These are phyloP conservation scores for Aspergillus egyptiacus DNA, from an alignment of 495 filamentous ascomycete species.

Conservation along the genomic window DNA sequence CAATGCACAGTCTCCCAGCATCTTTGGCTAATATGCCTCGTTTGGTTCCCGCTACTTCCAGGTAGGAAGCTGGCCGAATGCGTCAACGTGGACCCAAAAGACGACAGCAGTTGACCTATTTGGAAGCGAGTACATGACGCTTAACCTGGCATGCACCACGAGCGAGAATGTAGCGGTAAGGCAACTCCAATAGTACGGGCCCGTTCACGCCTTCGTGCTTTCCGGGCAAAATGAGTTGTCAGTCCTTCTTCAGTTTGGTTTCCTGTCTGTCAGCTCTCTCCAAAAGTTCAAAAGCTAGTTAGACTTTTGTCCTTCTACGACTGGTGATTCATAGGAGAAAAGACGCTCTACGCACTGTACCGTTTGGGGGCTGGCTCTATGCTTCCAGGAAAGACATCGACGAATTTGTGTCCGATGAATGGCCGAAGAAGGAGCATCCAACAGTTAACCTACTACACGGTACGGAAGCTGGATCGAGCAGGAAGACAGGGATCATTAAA, in stretches of 20 bases:
- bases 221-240: no score
- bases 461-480: background rate
- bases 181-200: background rate
- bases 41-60: background rate
- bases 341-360: no score
- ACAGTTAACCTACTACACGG: background rate
- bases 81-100: conserved; percentile 12
- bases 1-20: no score
- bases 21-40: no score
- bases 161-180: background rate
- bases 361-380: no score
- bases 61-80: background rate
- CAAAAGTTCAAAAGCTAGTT: no score
- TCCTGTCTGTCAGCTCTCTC: no score
- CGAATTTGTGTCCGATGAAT: background rate
- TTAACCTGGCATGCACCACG: background rate
- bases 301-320: no score
- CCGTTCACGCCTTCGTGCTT: no score
- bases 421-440: background rate
- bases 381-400: background rate
- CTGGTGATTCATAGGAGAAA: no score
- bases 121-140: background rate
- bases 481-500: background rate
- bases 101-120: background rate
- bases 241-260: no score